These are phyloP conservation scores for Cadophora gregata DNA, from an alignment of 2,329 filamentous ascomycete species.

Conservation along the genomic window DNA sequence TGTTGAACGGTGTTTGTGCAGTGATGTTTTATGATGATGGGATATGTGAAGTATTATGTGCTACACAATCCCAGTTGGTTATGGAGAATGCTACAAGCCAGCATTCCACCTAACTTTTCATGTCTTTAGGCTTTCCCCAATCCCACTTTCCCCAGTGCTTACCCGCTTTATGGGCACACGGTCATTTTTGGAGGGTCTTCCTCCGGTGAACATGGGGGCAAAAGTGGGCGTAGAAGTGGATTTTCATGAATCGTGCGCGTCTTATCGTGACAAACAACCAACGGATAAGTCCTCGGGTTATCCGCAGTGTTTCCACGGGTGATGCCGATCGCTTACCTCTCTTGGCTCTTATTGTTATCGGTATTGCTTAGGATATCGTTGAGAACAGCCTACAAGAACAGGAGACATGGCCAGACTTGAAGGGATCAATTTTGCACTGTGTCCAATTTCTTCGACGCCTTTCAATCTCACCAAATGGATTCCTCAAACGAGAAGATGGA, in stretches of 20 bases:
- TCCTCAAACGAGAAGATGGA: slow-evolving; percentile 19
- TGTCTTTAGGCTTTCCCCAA: neutral
- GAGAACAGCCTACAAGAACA: neutral
- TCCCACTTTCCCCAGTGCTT: slow-evolving; percentile 1
- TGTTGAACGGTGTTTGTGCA: too few relatives aligned
- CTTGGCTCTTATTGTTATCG: neutral
- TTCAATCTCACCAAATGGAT: slow-evolving; percentile 3
- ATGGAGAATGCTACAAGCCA: neutral
- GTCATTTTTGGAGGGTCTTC: neutral
- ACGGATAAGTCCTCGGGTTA: slow-evolving; percentile 6
- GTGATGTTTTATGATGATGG: neutral
- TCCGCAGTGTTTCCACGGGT: slow-evolving; percentile 5
- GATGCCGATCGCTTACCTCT: neutral
- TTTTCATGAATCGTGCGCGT: slow-evolving; percentile 1
- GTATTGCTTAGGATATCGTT: neutral
- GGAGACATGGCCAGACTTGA: neutral
- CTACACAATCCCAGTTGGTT: neutral
- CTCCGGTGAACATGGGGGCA: neutral
- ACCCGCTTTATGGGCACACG: slow-evolving; percentile 9
- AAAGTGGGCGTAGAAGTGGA: slow-evolving; percentile 16
- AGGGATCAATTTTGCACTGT: neutral
- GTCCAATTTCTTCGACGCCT: neutral
- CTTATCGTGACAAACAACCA: slow-evolving; percentile 11
- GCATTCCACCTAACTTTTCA: neutral
- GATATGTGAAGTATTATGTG: neutral